Conservation (phyloP, 164 flowering plant species). For the Vitis rupestris region DNA sequence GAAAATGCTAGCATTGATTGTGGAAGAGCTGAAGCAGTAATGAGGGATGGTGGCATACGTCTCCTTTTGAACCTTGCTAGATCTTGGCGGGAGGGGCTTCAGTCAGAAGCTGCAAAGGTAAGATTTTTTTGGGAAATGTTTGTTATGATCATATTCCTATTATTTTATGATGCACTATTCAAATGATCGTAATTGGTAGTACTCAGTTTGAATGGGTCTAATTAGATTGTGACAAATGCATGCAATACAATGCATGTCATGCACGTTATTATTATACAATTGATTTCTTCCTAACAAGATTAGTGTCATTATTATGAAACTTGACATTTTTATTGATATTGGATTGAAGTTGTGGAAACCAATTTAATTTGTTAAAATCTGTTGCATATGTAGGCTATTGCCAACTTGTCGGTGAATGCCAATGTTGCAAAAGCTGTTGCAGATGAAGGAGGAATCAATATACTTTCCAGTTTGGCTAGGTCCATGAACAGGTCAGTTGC, state of each 20-base stretch:
- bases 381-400: slow-evolving; percentile 68
- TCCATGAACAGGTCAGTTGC: slow-evolving; percentile 96
- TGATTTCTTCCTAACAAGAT: not conserved
- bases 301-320: not conserved
- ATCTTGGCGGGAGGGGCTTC: slow-evolving; percentile 92
- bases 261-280: not conserved
- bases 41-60: slow-evolving; percentile 85
- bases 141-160: not conserved
- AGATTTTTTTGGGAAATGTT: not conserved
- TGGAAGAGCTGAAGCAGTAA: slow-evolving; percentile 87
- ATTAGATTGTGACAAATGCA: not conserved
- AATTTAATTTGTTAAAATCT: not conserved
- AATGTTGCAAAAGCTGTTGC: slow-evolving; percentile 97
- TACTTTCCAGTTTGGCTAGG: slow-evolving; percentile 84
- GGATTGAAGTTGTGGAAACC: too few relatives aligned
- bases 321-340: too few relatives aligned
- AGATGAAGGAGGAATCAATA: slow-evolving; percentile 86
- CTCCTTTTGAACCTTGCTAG: slow-evolving; percentile 79
- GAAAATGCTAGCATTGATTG: slow-evolving; percentile 86
- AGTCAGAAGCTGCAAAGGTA: slow-evolving; percentile 96
- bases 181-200: not conserved
- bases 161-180: not conserved
- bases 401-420: slow-evolving; percentile 91
- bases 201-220: not conserved
- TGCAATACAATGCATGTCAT: not conserved